Percentiles rank a stretch among this genome's conserved stretches.
Evolutionary conservation across 768 basidiomycete species (phyloP).

Genomic region (Trametes meyenii): DNA sequence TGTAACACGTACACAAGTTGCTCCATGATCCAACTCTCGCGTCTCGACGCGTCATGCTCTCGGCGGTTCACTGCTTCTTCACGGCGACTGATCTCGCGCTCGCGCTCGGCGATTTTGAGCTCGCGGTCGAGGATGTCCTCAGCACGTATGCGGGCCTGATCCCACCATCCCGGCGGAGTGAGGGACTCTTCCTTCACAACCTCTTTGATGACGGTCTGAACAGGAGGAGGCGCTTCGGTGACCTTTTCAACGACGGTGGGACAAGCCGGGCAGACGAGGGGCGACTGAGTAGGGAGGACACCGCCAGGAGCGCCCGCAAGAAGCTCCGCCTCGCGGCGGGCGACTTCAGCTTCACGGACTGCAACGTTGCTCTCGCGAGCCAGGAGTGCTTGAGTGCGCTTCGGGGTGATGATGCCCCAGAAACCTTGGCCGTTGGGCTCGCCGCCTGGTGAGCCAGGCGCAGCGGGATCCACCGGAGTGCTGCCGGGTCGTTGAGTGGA

Average conservation of each 20-base stretch:
- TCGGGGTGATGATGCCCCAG: constrained; percentile 76
- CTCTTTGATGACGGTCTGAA: constrained; percentile 86
- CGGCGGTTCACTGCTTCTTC: constrained; percentile 85
- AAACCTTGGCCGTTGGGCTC: constrained; percentile 53
- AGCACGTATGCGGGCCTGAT: constrained; percentile 64
- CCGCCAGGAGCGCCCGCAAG: constrained; percentile 84
- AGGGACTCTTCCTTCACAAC: constrained; percentile 82
- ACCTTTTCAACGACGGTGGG: constrained; percentile 54
- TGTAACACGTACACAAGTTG: constrained; percentile 78
- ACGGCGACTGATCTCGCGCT: constrained; percentile 83
- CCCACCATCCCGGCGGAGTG: constrained; percentile 79
- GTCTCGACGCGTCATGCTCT: constrained; percentile 85
- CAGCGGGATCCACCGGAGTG: background rate
- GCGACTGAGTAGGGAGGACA: constrained; percentile 57
- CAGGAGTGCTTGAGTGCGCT: constrained; percentile 79
- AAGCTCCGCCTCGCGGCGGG: constrained; percentile 84
- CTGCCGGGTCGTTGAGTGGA: constrained; percentile 40
- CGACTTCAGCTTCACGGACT: constrained; percentile 84
- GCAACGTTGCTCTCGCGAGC: constrained; percentile 81
- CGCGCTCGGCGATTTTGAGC: constrained; percentile 81
- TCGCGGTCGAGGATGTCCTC: constrained; percentile 87
- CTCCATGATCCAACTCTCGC: constrained; percentile 92
- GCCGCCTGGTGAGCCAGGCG: constrained; percentile 33
- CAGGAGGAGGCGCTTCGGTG: constrained; percentile 54
- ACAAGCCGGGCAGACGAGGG: constrained; percentile 61